Evolutionary conservation across 345 rosid species (phyloP).

Genomic region (Citrus trifoliata): DNA sequence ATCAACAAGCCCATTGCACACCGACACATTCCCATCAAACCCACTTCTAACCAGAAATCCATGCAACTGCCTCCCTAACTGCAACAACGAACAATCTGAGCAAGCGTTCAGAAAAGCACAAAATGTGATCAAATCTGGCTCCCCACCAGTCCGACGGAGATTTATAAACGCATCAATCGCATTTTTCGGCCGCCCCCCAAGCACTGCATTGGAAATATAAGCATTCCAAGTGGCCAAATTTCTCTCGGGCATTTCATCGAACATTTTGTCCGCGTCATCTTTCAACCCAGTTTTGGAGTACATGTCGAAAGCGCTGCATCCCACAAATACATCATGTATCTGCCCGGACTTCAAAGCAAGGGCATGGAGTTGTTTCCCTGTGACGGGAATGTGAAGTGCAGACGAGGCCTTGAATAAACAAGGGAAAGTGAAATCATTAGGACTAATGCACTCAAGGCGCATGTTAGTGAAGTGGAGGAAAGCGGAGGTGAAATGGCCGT

Average conservation of each 20-base stretch:
- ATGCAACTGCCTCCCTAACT: conserved; percentile 63
- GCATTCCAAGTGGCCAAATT: conserved; percentile 75
- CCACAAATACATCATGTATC: conserved; percentile 56
- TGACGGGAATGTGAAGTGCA: conserved; percentile 30
- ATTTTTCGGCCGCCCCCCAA: conserved; percentile 38
- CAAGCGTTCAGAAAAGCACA: conserved; percentile 74
- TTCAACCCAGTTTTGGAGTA: conserved; percentile 49
- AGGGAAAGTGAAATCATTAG: conserved; percentile 84
- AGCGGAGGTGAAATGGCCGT: conserved; percentile 58
- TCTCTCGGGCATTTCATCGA: conserved; percentile 77
- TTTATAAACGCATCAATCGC: conserved; percentile 53
- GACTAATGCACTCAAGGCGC: conserved; percentile 52
- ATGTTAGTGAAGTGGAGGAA: conserved; percentile 45
- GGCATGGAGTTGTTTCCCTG: conserved; percentile 61
- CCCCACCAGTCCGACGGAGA: conserved; percentile 51
- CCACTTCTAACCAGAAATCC: conserved; percentile 59
- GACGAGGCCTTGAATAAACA: conserved; percentile 79
- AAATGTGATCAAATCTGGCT: conserved; percentile 65
- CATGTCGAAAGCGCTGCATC: conserved; percentile 85
- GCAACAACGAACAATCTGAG: conserved; percentile 43
- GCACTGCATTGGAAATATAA: conserved; percentile 64
- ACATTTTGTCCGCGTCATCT: conserved; percentile 58
- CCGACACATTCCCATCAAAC: conserved; percentile 48
- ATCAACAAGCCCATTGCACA: conserved; percentile 71
- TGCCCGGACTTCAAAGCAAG: conserved; percentile 56